Evolutionary conservation across 331 rosid genomes (phyloP).

Genomic region (Erythrophleum ivorense): DNA sequence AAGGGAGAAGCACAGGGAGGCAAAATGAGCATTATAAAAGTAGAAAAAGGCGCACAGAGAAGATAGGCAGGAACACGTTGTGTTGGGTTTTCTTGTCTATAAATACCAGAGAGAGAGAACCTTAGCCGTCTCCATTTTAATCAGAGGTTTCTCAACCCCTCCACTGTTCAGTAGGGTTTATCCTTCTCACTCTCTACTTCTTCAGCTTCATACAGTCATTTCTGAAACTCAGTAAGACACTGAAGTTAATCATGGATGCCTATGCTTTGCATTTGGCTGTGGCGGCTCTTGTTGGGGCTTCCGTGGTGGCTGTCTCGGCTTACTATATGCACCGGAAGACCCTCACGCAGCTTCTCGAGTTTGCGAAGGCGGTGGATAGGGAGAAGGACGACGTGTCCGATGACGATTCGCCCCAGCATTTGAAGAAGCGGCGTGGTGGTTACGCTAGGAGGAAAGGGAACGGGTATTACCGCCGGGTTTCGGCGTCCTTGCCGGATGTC

Average conservation of each 20-base stretch:
- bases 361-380: constrained; percentile 81
- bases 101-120: constrained; percentile 45
- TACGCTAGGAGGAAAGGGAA: constrained; percentile 51
- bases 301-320: constrained; percentile 88
- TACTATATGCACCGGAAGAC: constrained; percentile 95
- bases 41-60: not conserved
- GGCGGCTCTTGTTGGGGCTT: constrained; percentile 97
- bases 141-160: not conserved
- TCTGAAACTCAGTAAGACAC: not conserved
- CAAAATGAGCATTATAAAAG: not conserved
- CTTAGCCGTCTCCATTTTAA: constrained; percentile 23
- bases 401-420: constrained; percentile 59
- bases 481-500: constrained; percentile 85
- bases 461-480: constrained; percentile 55
- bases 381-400: constrained; percentile 46
- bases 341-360: constrained; percentile 83
- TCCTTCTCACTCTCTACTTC: constrained; percentile 1
- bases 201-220: not conserved
- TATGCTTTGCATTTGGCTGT: constrained; percentile 85
- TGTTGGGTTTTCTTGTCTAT: constrained; percentile 43
- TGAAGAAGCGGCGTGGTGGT: constrained; percentile 55
- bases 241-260: constrained; percentile 59
- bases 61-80: not conserved
- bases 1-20: not conserved
- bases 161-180: constrained; percentile 65